These are phyloP conservation scores for Physaria fendleri DNA, from an alignment of 345 rosid genomes.

Conservation along the genomic window DNA sequence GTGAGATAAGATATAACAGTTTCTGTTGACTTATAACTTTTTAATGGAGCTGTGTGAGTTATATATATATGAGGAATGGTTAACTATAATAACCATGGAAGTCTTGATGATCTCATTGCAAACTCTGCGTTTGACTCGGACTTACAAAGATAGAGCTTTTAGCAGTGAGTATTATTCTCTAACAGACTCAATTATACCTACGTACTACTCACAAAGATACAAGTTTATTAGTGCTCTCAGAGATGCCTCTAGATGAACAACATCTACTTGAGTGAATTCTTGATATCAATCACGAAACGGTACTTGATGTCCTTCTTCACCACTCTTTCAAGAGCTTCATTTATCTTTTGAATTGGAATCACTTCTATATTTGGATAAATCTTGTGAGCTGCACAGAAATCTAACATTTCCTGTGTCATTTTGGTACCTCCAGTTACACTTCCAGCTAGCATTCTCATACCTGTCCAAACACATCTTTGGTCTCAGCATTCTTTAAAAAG, in stretches of 20 bases:
- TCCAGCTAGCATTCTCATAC: slow-evolving; percentile 55
- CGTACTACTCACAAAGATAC: neutral
- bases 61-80: neutral
- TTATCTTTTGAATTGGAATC: slow-evolving; percentile 56
- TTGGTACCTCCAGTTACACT: slow-evolving; percentile 68
- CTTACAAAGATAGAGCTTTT: neutral
- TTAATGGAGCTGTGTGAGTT: slow-evolving; percentile 7
- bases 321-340: slow-evolving; percentile 80
- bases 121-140: neutral
- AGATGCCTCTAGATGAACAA: neutral
- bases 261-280: slow-evolving; percentile 51
- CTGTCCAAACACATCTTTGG: slow-evolving; percentile 33
- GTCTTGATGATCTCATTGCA: slow-evolving; percentile 1
- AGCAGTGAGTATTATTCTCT: neutral
- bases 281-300: slow-evolving; percentile 76
- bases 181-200: neutral
- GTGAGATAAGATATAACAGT: neutral
- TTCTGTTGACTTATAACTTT: slow-evolving; percentile 5
- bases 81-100: slow-evolving; percentile 10
- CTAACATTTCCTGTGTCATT: slow-evolving; percentile 70
- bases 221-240: neutral
- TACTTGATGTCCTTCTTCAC: slow-evolving; percentile 68
- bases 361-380: slow-evolving; percentile 68
- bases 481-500: neutral
- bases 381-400: slow-evolving; percentile 64